Conservation (phyloP, 2,329 filamentous ascomycete species). For the Beauveria sp. region DNA sequence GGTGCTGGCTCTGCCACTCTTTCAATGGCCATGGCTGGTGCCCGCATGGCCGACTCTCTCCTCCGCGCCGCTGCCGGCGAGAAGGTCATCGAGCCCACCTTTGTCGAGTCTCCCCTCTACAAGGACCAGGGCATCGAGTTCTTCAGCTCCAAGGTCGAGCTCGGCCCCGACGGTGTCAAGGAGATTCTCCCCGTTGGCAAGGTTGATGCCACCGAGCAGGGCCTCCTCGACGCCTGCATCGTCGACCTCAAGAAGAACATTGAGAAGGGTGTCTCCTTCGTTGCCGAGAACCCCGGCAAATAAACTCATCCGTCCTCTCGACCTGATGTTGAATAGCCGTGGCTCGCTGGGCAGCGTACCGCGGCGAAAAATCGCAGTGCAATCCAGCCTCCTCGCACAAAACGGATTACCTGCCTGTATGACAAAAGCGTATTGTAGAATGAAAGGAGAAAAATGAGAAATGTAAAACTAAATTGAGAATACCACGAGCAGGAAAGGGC, state of each 20-base stretch:
- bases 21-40: constrained; percentile 96
- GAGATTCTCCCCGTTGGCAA: constrained; percentile 85
- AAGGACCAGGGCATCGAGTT: constrained; percentile 97
- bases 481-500: constrained; percentile 9
- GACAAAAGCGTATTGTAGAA: constrained; percentile 8
- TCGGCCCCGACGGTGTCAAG: constrained; percentile 92
- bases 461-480: constrained; percentile 6
- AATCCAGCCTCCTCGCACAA: neutral
- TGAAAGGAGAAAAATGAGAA: constrained; percentile 7
- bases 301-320: constrained; percentile 29
- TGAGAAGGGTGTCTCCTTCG: constrained; percentile 69
- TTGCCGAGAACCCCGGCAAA: constrained; percentile 51
- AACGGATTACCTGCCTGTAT: constrained; percentile 2
- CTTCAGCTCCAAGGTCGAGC: constrained; percentile 92
- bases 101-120: constrained; percentile 94
- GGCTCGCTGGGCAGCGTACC: neutral
- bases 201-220: constrained; percentile 78
- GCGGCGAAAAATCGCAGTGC: neutral
- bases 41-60: constrained; percentile 77
- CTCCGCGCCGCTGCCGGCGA: constrained; percentile 88
- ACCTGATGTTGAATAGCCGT: neutral
- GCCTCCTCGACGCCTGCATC: constrained; percentile 79
- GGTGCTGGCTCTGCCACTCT: constrained; percentile 94
- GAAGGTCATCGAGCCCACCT: constrained; percentile 94
- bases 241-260: constrained; percentile 91